These are phyloP conservation scores for Erythrophleum fordii DNA, from an alignment of 306 rosid species.

Conservation along the genomic window DNA sequence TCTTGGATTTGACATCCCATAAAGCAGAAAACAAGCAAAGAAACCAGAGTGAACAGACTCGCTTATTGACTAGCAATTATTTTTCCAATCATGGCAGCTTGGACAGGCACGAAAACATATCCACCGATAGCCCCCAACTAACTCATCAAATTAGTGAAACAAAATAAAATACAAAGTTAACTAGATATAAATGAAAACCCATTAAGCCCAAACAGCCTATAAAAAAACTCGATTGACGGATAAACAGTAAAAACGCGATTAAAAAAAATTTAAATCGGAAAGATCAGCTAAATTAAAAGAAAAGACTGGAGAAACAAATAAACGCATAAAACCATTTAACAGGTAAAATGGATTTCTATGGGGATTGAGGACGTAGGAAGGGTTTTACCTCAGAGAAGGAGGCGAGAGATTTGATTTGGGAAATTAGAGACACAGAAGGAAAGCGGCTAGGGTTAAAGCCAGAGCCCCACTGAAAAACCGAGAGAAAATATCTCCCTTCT, in stretches of 20 bases:
- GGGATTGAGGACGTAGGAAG: slow-evolving; percentile 16
- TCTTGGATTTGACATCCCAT: neutral
- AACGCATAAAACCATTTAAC: neutral
- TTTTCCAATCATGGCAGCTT: neutral
- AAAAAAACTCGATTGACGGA: neutral
- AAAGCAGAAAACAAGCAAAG: neutral
- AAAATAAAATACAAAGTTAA: neutral
- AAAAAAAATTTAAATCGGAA: neutral
- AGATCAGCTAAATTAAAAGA: neutral
- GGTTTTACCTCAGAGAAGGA: slow-evolving; percentile 41
- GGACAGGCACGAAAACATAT: neutral
- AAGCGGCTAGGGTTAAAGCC: slow-evolving; percentile 79
- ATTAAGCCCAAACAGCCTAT: neutral
- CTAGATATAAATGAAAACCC: neutral
- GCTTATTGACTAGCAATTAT: neutral
- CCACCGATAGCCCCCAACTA: neutral
- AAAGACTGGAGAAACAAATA: neutral
- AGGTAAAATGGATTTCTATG: too few species aligned
- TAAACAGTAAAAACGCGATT: neutral
- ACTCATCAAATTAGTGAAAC: neutral
- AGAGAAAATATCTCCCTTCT: neutral
- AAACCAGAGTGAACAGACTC: neutral
- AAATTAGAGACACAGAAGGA: neutral
- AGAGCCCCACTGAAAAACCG: neutral
- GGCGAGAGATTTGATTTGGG: neutral